These are phyloP conservation scores for Geum urbanum DNA, from an alignment of 306 rosid species.

Conservation along the genomic window DNA sequence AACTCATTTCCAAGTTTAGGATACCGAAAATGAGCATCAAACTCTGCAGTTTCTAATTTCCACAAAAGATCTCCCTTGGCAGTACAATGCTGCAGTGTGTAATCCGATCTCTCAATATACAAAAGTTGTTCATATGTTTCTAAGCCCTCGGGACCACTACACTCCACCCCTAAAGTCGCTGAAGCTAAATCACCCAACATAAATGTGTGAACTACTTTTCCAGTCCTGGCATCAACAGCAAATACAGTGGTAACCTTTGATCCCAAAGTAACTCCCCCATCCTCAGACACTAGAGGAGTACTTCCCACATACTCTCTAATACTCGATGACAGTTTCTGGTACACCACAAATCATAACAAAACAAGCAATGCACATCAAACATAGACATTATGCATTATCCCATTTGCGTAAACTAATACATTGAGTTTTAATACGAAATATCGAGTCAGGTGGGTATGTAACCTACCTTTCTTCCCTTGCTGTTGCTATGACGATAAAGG, in stretches of 20 bases:
- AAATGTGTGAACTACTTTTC: slow-evolving; percentile 15
- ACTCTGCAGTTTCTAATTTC: slow-evolving; percentile 24
- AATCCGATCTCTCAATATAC: slow-evolving; percentile 27
- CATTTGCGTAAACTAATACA: background rate
- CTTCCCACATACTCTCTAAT: slow-evolving; percentile 16
- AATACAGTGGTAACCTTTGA: slow-evolving; percentile 23
- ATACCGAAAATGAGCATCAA: slow-evolving; percentile 21
- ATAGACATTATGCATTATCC: background rate
- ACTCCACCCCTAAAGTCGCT: background rate
- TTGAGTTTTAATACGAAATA: background rate
- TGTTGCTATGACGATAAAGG: slow-evolving; percentile 18
- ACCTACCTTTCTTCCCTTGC: slow-evolving; percentile 6
- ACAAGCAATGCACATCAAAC: background rate
- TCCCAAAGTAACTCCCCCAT: slow-evolving; percentile 31
- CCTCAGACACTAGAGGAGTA: slow-evolving; percentile 13
- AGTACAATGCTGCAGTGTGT: slow-evolving; percentile 21
- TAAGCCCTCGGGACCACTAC: slow-evolving; percentile 1
- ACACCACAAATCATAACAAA: background rate
- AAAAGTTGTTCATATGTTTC: slow-evolving; percentile 16
- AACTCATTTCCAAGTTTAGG: slow-evolving; percentile 11
- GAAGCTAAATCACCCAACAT: slow-evolving; percentile 7
- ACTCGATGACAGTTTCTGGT: slow-evolving; percentile 15
- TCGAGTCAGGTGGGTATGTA: background rate
- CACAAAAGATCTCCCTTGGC: slow-evolving; percentile 12
- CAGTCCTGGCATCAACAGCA: slow-evolving; percentile 20